Conservation (phyloP, 345 rosid genomes). For the Toxicodendron radicans region DNA sequence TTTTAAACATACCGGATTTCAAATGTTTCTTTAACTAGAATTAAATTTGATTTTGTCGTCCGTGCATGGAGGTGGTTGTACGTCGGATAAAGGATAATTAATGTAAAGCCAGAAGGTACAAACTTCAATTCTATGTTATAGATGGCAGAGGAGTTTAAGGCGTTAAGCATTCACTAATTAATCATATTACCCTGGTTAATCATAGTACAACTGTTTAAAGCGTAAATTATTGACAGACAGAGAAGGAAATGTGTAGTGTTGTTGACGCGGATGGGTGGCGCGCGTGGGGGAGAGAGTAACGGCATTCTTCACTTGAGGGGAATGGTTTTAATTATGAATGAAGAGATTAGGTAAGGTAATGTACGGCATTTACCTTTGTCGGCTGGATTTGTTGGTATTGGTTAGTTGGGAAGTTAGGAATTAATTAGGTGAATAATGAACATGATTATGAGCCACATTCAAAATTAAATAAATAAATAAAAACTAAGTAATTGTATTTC, state of each 20-base stretch:
- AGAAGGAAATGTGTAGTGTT: background rate
- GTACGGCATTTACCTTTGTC: constrained; percentile 32
- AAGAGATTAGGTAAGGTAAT: constrained; percentile 9
- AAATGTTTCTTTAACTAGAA: constrained; percentile 16
- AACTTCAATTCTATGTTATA: too few relatives aligned
- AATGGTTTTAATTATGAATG: constrained; percentile 6
- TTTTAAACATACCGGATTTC: constrained; percentile 35
- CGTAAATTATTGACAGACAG: background rate
- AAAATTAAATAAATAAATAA: too few relatives aligned
- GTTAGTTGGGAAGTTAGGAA: constrained; percentile 33
- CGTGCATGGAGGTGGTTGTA: constrained; percentile 12
- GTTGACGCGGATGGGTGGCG: background rate
- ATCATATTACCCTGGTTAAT: too few relatives aligned
- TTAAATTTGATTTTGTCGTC: constrained; percentile 20
- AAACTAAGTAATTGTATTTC: too few relatives aligned
- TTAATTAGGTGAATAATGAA: constrained; percentile 28
- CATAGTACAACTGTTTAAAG: background rate
- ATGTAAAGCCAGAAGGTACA: too few relatives aligned
- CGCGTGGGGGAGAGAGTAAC: background rate
- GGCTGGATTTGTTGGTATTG: constrained; percentile 36
- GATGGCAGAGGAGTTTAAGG: too few relatives aligned
- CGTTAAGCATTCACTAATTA: too few relatives aligned
- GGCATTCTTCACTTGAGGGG: background rate
- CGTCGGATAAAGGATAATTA: background rate
- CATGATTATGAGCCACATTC: too few relatives aligned